Base-by-base conservation (phyloP, 2,329 filamentous ascomycete species). In the Diaporthe sp. region DNA sequence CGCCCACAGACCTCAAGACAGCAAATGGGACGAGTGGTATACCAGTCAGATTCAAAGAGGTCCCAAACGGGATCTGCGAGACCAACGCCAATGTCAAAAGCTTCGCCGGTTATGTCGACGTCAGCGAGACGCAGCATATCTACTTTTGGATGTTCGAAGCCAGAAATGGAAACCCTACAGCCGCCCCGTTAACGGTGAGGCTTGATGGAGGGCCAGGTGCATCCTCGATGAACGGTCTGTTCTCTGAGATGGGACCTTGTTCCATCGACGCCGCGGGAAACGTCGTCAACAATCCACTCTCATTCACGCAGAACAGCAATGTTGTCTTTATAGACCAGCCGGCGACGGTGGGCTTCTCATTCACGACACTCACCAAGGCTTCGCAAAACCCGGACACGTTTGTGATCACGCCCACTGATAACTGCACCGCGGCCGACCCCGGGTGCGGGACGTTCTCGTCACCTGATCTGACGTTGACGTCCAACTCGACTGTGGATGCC, bases 311-410 rank as follows among this genome's bases (percentile, higher is more conserved):
- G 72, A 86, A 84, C 63, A 87, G 87, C 39, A 90, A 90, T 77
- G 81, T 91, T 75, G 78, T 87, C 28, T 87, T 86, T 74, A 81
- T 87, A 74, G 85, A 86, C 79, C 85, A 86, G 80, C 90, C 90
- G 28, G 90, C 90, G 68, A 90, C 92, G 80, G 87, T 92, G 22
- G 88, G 88, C 25, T 88, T 91, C 76, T 91, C 89, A 1, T 88
- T 87, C 78, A 70, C 10, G 74, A 79, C 13, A 44, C 76, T 6
- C 78, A 76, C 55, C 74, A 75, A 17, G 73, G 78, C 1, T 25
- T 84, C 1, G 83, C 85, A 2, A 15, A 25, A 37, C 4, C 63
- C 63, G 6, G 22, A 51, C 22, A 68, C 63, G 1, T 68, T 68
- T 22, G 63, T 68, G 3, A 68, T 68, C 47, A 68, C 63, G 8